Base-by-base conservation (phyloP, 805 yeast species). In the Ogataea polymorpha region DNA sequence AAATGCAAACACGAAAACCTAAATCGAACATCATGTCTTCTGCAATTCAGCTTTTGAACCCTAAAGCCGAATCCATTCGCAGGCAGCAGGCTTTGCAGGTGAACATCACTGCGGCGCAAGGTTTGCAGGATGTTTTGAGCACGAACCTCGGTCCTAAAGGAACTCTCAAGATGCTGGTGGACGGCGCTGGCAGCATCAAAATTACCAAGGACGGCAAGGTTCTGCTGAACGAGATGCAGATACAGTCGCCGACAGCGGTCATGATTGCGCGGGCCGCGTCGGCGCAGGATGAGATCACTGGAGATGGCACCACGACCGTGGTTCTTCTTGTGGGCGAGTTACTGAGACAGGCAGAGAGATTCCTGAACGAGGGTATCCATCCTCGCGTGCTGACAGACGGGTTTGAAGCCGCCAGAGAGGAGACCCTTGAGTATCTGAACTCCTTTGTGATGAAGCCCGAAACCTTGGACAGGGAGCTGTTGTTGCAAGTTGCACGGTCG, bases 271-370 rank as follows among this genome's bases (percentile, higher is more conserved):
- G 98, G 51, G 99, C 98, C 11, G 99, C 99, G 36, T 80, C 96
- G 33, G 97, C 99, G 0, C 99, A 93, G 67, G 99, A 93, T 64
- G 99, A 93, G 65, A 88, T 93, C 60, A 86, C 98, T n/a, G 99
- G 99, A 37, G 99, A 93, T 66, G 99, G 99, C 50, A 93, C 99
- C 41, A 91, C 98, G 5, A 85, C 96, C 2, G 99, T 93, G 40
- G 91, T 90, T 32, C 72, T 95, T 48, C 74, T 90, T 41, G 99
- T 93, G 31, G 99, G 99, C 41, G 97, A 91, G 63, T 71, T 93
- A 46, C 74, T 93, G 61, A 87, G 86, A 62, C 98, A 93, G 66
- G 96, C 98, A 20, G 93, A 91, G 62, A 76, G 97, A 53, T 90
- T 78, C 61, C 80, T 87, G 43, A 75, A 80, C 51, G 99, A 93